Base-by-base conservation (phyloP, 768 basidiomycete species). In the Mycena floridula region DNA sequence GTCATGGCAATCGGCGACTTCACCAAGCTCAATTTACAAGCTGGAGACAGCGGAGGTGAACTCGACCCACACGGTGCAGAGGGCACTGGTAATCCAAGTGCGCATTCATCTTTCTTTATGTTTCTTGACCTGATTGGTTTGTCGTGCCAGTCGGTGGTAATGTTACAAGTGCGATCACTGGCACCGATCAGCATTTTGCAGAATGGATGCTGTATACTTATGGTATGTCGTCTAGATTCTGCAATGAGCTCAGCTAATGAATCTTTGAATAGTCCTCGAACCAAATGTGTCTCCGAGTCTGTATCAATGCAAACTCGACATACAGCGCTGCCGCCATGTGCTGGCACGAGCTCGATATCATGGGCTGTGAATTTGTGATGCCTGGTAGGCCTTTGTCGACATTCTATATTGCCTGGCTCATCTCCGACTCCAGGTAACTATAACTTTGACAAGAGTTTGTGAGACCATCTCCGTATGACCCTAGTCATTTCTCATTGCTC, bases 141-240 rank as follows among this genome's bases (percentile, higher is more conserved):
- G n/a, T n/a, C n/a, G n/a, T n/a, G n/a, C n/a, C n/a, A 7, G 49
- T 72, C n/a, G 69, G 70, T 26, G 70, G 70, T 18, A 72, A 73
- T 48, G 67, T 73, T 9, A 72, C 70, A 3, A 66, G 68, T 4
- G 68, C 69, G 44, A 58, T 67, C 25, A 61, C 65, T 16, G 69
- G 70, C 1, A 43, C 54, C n/a, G 64, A 72, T 43, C 45, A 61
- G 46, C 54, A 59, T 35, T 68, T 57, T 43, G 64, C 62, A 1
- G 69, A 71, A 52, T 72, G 70, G 70, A 71, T 72, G 68, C n/a
- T n/a, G n/a, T n/a, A n/a, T n/a, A n/a, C n/a, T n/a, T n/a, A 18
- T 24, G 25, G 5, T 16, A 24, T 37, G 7, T 43, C 15, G 22
- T 37, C 35, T 40, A 12, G 7, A 8, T 22, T 48, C 18, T 25